A percentile compares a stretch with the other conserved stretches of the same genome.
These are phyloP conservation scores for Baorangia bicolor DNA, from an alignment of 768 basidiomycete genomes.

Conservation along the genomic window DNA sequence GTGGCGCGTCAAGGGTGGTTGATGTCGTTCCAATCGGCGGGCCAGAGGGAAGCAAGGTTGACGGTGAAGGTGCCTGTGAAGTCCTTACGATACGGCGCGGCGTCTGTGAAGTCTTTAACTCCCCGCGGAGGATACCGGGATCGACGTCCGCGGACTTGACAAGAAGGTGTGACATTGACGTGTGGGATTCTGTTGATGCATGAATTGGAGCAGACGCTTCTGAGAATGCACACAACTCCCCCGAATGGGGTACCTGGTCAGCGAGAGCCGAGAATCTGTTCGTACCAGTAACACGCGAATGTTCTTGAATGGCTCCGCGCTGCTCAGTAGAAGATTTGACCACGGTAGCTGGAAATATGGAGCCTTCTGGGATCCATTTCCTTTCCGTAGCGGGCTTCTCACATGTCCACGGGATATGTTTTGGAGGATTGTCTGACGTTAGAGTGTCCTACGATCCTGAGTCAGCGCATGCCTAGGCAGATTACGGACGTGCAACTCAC, in stretches of 20 bases:
- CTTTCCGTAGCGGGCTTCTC: constrained; percentile 19
- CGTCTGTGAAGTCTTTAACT: constrained; percentile 1
- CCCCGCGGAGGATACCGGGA: constrained; percentile 2
- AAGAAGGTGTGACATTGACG: neutral
- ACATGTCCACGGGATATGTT: constrained; percentile 31
- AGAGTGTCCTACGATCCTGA: constrained; percentile 19
- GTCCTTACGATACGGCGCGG: neutral
- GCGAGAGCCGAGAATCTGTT: neutral
- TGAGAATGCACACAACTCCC: neutral
- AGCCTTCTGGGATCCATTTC: constrained; percentile 33
- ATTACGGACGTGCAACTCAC: constrained; percentile 23
- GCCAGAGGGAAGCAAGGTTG: neutral
- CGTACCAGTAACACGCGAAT: neutral
- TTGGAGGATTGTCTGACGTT: constrained; percentile 21
- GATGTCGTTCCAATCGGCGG: neutral
- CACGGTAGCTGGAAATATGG: constrained; percentile 25
- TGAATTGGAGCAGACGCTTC: neutral
- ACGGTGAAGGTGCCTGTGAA: neutral
- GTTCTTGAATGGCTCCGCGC: neutral
- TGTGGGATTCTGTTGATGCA: neutral
- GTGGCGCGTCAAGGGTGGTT: constrained; percentile 19
- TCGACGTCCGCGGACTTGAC: constrained; percentile 10
- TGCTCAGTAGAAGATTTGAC: constrained; percentile 6
- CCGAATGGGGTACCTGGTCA: constrained; percentile 1
- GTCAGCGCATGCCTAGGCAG: constrained; percentile 4